Percentiles rank a stretch among this genome's conserved stretches.
Evolutionary conservation across 345 rosid species (phyloP).

Genomic region (Dovyalis caffra): DNA sequence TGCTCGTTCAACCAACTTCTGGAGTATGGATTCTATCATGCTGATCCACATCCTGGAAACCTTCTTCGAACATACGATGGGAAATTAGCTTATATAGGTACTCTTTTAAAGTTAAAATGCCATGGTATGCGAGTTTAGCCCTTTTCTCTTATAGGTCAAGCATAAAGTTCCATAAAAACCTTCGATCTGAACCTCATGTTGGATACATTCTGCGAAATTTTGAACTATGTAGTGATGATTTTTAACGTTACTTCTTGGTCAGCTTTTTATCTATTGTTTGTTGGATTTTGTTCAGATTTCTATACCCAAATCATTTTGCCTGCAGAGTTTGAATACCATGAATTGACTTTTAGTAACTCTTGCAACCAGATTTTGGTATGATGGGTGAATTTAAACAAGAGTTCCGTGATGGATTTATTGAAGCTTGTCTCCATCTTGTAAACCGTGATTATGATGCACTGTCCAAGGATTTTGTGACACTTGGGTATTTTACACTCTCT

Average conservation of each 20-base stretch:
- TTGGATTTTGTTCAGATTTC: no score
- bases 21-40: constrained; percentile 95
- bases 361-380: constrained; percentile 88
- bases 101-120: constrained; percentile 6
- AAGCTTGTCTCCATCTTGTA: constrained; percentile 97
- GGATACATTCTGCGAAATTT: no score
- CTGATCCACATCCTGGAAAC: constrained; percentile 99
- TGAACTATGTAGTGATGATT: no score
- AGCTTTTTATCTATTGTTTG: no score
- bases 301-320: no score
- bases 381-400: constrained; percentile 97
- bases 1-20: constrained; percentile 93
- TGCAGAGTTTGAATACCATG: neutral
- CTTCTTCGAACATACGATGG: constrained; percentile 86
- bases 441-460: constrained; percentile 88
- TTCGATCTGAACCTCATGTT: no score
- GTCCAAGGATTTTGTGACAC: constrained; percentile 86
- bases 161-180: no score
- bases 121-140: neutral
- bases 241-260: no score
- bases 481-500: constrained; percentile 59
- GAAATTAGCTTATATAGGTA: constrained; percentile 92
- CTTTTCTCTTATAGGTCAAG: neutral
- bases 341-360: constrained; percentile 34
- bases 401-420: constrained; percentile 82